These are phyloP conservation scores for Lolium rigidum DNA, from an alignment of 176 grass and related monocot species.

Conservation along the genomic window DNA sequence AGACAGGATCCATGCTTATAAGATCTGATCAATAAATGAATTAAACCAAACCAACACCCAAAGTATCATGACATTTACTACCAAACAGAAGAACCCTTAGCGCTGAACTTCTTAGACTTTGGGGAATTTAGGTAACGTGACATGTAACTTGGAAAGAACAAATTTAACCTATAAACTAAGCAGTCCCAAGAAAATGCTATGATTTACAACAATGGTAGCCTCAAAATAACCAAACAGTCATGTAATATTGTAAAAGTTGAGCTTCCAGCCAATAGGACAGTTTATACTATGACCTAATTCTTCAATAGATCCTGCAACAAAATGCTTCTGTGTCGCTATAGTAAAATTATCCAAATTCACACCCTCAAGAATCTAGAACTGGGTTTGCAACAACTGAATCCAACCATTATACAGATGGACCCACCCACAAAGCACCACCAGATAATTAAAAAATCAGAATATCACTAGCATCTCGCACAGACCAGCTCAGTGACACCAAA, in stretches of 20 bases:
- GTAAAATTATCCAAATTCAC: too few relatives aligned
- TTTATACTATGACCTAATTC: too few relatives aligned
- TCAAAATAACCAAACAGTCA: background rate
- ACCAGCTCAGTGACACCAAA: background rate
- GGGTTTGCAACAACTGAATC: too few relatives aligned
- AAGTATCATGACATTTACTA: background rate
- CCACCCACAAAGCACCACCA: too few relatives aligned
- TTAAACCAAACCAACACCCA: background rate
- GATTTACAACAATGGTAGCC: background rate
- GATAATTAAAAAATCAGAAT: too few relatives aligned
- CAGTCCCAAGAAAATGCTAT: background rate
- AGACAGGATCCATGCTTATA: background rate
- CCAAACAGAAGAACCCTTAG: background rate
- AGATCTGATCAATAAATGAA: background rate
- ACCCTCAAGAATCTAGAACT: too few relatives aligned
- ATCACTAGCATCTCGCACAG: background rate
- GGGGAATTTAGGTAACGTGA: background rate
- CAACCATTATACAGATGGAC: too few relatives aligned
- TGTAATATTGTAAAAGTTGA: background rate
- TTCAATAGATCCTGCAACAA: too few relatives aligned
- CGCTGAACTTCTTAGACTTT: background rate
- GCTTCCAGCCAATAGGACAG: background rate
- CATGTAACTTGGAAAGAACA: slow-evolving; percentile 18
- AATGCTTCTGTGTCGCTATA: too few relatives aligned
- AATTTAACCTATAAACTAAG: background rate